phyloP scores from a whole-genome alignment of 2,329 filamentous ascomycete genomes.

The Orbilia blumenaviensis region DNA sequence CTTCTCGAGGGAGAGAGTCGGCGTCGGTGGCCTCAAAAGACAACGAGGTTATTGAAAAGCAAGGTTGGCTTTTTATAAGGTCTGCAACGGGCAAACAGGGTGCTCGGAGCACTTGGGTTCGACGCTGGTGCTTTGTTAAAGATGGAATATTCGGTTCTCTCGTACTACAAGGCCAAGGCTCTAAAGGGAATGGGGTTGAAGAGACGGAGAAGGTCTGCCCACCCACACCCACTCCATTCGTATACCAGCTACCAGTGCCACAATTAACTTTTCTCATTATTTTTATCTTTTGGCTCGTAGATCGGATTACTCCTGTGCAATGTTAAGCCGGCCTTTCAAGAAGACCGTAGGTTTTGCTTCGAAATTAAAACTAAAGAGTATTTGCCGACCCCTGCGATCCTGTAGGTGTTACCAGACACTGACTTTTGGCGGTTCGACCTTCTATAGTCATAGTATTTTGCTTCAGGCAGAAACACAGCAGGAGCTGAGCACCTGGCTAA shows the following conservation, averaged over 20 bases:
- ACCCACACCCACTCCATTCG: background rate
- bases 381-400: conserved; percentile 62
- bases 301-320: conserved; percentile 95
- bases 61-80: conserved; percentile 90
- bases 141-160: conserved; percentile 97
- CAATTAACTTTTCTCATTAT: background rate
- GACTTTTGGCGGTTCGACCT: background rate
- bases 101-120: conserved; percentile 85
- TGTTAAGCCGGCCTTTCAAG: conserved; percentile 86
- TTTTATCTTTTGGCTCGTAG: conserved; percentile 53
- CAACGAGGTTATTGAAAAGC: conserved; percentile 74
- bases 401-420: background rate
- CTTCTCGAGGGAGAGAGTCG: conserved; percentile 47
- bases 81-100: conserved; percentile 81
- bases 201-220: conserved; percentile 78
- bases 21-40: conserved; percentile 45
- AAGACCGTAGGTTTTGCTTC: conserved; percentile 95
- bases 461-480: conserved; percentile 91
- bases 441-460: conserved; percentile 70
- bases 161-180: conserved; percentile 70
- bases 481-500: conserved; percentile 93
- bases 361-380: conserved; percentile 95
- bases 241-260: background rate
- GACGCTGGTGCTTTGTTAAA: conserved; percentile 94
- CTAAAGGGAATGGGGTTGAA: conserved; percentile 82